These are phyloP conservation scores for Nemania abortiva DNA, from an alignment of 2,329 filamentous ascomycete genomes.

Conservation along the genomic window DNA sequence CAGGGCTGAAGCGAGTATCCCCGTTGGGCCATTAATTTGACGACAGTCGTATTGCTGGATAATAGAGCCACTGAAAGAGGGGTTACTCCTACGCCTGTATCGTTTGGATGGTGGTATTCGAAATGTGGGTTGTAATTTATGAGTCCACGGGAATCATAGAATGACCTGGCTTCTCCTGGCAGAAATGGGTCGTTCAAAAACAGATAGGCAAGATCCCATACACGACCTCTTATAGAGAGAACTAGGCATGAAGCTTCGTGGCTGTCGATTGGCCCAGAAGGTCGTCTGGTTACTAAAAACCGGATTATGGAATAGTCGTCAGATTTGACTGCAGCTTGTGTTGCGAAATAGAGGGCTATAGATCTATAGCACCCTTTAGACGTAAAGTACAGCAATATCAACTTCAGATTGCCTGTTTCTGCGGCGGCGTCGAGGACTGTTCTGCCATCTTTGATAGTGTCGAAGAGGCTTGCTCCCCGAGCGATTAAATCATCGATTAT, in stretches of 20 bases:
- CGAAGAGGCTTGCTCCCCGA: neutral
- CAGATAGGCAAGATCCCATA: constrained; percentile 5
- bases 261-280: neutral
- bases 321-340: neutral
- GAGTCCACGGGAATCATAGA: too few species aligned
- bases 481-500: neutral
- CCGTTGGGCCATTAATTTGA: neutral
- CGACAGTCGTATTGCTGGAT: neutral
- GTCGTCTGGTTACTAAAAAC: neutral
- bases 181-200: neutral
- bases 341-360: neutral
- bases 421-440: constrained; percentile 8
- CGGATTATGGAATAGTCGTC: neutral
- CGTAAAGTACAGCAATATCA: neutral
- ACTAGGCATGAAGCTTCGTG: constrained; percentile 19
- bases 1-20: constrained; percentile 1
- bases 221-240: neutral
- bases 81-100: neutral
- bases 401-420: neutral
- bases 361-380: constrained; percentile 9
- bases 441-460: neutral
- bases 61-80: neutral
- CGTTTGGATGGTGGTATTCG: too few species aligned
- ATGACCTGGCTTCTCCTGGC: constrained; percentile 2
- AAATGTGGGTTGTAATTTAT: too few species aligned